Evolutionary conservation across 2,329 filamentous ascomycete genomes (phyloP).

Genomic region (Fusarium buxicola): DNA sequence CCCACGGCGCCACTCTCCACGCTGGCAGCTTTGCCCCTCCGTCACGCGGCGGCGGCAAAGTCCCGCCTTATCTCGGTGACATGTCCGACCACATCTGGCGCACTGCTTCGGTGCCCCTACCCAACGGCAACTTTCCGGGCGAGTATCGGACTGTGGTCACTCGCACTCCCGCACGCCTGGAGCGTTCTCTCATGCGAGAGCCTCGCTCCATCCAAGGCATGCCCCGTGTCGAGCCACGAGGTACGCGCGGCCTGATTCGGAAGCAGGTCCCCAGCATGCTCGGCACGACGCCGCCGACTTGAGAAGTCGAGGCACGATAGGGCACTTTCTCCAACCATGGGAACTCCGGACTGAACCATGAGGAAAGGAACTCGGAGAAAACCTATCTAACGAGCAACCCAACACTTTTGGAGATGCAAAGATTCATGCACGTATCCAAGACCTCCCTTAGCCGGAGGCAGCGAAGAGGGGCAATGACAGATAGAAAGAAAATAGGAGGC

Average conservation of each 20-base stretch:
- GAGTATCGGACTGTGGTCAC: conserved; percentile 72
- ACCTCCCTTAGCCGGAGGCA: conserved; percentile 3
- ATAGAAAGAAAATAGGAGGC: conserved; percentile 20
- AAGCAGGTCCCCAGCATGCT: conserved; percentile 67
- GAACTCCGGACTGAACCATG: background rate
- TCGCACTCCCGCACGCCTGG: conserved; percentile 83
- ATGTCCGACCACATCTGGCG: conserved; percentile 85
- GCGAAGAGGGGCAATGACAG: conserved; percentile 10
- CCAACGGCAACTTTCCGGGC: conserved; percentile 70
- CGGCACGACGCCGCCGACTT: conserved; percentile 56
- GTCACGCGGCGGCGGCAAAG: conserved; percentile 53
- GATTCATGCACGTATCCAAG: background rate
- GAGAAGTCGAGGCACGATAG: conserved; percentile 24
- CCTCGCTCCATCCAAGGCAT: conserved; percentile 89
- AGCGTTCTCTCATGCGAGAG: conserved; percentile 89
- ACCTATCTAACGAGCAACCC: conserved; percentile 13
- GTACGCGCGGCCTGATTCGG: conserved; percentile 61
- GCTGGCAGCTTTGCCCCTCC: conserved; percentile 53
- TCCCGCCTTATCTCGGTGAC: conserved; percentile 74
- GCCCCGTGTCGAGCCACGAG: conserved; percentile 70
- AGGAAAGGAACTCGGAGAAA: background rate
- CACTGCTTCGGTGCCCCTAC: conserved; percentile 69
- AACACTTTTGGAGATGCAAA: background rate
- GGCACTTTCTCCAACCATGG: background rate
- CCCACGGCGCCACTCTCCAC: conserved; percentile 61